Base-by-base conservation (phyloP, 768 basidiomycete genomes). In the Pisolithus tinctorius region DNA sequence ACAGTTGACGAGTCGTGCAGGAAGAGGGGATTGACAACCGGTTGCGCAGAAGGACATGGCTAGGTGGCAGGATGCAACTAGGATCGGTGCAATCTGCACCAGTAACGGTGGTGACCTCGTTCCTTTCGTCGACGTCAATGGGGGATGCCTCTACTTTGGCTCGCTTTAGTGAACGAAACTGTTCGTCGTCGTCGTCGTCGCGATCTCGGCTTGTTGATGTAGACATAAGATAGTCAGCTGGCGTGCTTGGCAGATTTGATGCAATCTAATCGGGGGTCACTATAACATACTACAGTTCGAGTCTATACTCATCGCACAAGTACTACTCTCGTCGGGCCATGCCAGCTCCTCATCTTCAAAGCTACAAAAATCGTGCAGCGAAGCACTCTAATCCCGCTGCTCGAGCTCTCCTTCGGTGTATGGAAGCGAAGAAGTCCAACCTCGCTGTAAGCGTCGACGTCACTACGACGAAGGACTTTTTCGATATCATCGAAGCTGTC, bases 361-460 rank as follows among this genome's bases (percentile, higher is more conserved):
- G 83, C 9, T 93, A 93, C 66, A 78, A 69, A 31, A 64, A 82
- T 58, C 76, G 90, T 23, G 82, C 81, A 4, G 61, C 62, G 26
- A 74, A 68, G 29, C 80, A 86, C 54, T 54, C 57, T 4, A 96
- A 95, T 64, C 81, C 86, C 4, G 83, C 93, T 7, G 93, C 93
- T 0, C 84, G 76, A 60, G 69, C 79, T 3, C 79, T 97, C 8
- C 78, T 98, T 20, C 78, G 82, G 63, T 83, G 84, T 4, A 91
- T 97, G 69, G 88, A 83, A 56, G 76, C 85, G 53, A 99, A 99
- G 67, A 76, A 83, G 61, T 79, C 89, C 8, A 99, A 99, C 66
- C 83, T 99, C 14, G 92, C 93, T 38, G 90, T 99, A 53, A 93
- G 91, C 60, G 92, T 98, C 26, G 96, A 99, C 73, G 93, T 98